Evolutionary conservation across 1,139 yeast genomes (phyloP), one percentile per base, ranked within the genome.

Genomic region (Kodamaea sp.): DNA sequence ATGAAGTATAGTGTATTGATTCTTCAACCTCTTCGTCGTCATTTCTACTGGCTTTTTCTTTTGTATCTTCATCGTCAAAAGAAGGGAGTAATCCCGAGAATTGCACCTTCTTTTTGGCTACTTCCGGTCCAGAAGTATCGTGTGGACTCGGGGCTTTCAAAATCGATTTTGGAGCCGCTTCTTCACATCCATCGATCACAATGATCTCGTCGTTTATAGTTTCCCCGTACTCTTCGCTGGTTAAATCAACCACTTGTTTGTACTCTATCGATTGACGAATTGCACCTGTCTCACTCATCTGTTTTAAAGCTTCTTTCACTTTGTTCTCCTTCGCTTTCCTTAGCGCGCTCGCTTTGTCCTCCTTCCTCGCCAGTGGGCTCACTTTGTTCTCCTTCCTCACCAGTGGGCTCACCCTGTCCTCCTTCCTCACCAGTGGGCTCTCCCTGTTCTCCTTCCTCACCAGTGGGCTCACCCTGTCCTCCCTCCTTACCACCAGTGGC

Each of bases 111-210:
- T 46, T 39, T 12, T 41, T n/a, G 20, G 20, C 20, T 15, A 15
- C 20, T 15, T 15, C 20, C 20, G 20, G 7, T 33, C 36, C 25
- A 9, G 36, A 10, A 11, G 22, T 10, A 15, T 8, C 8, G 20
- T 24, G 22, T 27, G 35, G 31, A 29, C 36, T n/a, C 27, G 36
- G 22, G 27, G 8, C 27, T 29, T n/a, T 10, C 24, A 53, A 37
- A 24, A 50, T 52, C 2, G 57, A 46, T 33, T 47, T 50, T 15
- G 48, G 43, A 9, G n/a, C 12, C 4, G 24, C 28, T 7, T 33
- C 41, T 26, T 55, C 54, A 36, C 61, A 57, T 2, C 54, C 62
- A 40, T 60, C 64, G 20, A 62, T 53, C 2, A 58, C 58, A 24
- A 62, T 53, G 2, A 61, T 42, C 26, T 53, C 58, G 6, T 45